Percentiles rank a stretch among this genome's conserved stretches.
Evolutionary conservation across 164 flowering plant genomes (phyloP).

Genomic region (Magnolia changhungtana): DNA sequence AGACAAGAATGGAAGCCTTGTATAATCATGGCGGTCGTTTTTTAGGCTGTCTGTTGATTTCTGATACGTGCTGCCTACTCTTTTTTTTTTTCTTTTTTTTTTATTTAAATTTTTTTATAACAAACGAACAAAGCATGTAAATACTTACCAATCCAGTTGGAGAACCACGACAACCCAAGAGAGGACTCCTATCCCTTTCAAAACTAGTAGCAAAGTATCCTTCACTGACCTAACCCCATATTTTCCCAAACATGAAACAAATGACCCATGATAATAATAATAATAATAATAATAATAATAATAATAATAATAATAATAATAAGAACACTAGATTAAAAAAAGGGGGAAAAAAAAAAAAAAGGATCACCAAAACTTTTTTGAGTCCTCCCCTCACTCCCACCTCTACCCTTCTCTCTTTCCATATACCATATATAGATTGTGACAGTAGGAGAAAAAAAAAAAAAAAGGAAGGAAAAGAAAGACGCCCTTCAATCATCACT

Average conservation of each 20-base stretch:
- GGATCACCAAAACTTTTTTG: slow-evolving; percentile 15
- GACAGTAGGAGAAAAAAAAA: not conserved
- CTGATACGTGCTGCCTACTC: too few species aligned
- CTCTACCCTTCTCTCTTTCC: not conserved
- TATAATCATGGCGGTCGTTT: too few species aligned
- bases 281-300: too few species aligned
- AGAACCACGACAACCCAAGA: not conserved
- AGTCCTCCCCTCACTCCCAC: too few species aligned
- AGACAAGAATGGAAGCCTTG: too few species aligned
- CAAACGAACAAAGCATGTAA: not conserved
- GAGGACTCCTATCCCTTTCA: not conserved
- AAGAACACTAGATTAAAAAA: too few species aligned
- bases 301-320: too few species aligned
- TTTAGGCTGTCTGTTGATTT: too few species aligned
- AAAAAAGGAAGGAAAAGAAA: not conserved
- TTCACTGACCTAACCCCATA: not conserved
- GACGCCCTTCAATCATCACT: not conserved
- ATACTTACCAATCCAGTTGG: not conserved
- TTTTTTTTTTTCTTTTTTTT: too few species aligned
- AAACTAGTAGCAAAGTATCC: not conserved
- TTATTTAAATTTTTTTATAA: too few species aligned
- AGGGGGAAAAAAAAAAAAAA: not conserved
- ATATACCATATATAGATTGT: not conserved
- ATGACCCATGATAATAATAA: not conserved
- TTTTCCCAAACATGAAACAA: not conserved